Base-by-base conservation (phyloP, 805 yeast genomes). In the Candida verbasci region DNA sequence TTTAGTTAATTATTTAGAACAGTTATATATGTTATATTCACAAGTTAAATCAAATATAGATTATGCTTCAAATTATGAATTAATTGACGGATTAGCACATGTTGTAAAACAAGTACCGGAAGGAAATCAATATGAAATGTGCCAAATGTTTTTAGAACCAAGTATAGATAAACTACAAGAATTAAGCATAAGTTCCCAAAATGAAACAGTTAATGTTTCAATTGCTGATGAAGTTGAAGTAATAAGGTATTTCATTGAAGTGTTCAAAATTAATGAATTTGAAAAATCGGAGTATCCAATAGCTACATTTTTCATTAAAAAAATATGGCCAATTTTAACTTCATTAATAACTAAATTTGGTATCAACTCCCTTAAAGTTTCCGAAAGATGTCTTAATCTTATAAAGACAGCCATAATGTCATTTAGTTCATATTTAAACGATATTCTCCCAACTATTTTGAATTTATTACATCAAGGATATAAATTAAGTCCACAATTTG, bases 21-120 rank as follows among this genome's bases (percentile, higher is more conserved):
- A 87, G 55, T 68, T 93, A 39, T 78, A 81, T 47, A 70, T 76
- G 44, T 79, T 93, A 42, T 91, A 87, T 59, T 74, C 75, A 35
- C 65, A 64, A 36, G 65, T 73, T 6, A 65, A 68, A 34, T 63
- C 65, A 24, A 54, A 66, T 20, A 62, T 88, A 26, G 95, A 85
- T 49, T 56, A 75, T 20, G 78, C 77, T 35, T 80, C 95, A 1
- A 63, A 82, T 27, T 78, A 78, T 52, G 95, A 89, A 53, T 74
- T 89, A 33, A 79, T 89, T 12, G 95, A 89, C 56, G 98, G 97
- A 24, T 70, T 93, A 41, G 89, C 94, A 4, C 86, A 87, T 45
- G 83, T 93, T 29, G 70, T 93, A 34, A 71, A 72, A 34, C 77
- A 80, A 34, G 80, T 79, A 42, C 71, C 77, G 6, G 63, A 63